Base-by-base conservation (phyloP, 2,329 filamentous ascomycete species). In the Ophidiomyces ophidiicola region DNA sequence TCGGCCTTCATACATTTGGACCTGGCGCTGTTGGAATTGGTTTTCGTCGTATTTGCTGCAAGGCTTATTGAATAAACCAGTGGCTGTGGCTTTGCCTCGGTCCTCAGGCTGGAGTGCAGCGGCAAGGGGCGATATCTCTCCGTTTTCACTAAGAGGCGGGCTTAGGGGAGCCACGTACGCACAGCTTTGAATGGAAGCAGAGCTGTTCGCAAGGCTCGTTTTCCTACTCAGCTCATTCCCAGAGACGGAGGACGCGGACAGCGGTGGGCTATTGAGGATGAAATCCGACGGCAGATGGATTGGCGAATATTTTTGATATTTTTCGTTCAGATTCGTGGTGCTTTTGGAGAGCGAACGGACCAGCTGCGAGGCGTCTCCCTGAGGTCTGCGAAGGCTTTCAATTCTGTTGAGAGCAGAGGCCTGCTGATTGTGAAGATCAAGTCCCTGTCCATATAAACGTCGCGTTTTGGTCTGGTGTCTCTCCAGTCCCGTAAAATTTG, bases 391-490 rank as follows among this genome's bases (percentile, higher is more conserved):
- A 18, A 93, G 64, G 0, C 78, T 86, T 51, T 94, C 87, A 29
- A 94, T 72, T 28, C 85, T 74, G n/a, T 76, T 78, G 46, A 90
- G 60, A 0, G 82, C 76, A 2, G 82, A 82, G 2, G 73, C 72
- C 53, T 88, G 85, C 48, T 90, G 80, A 40, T 87, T 83, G 35
- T 87, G 79, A 51, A 87, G 80, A 35, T 78, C 81, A 11, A 92
- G 66, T 0, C 81, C 80, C 46, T 84, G 82, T 46, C 92, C 87
- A 52, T 94, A 94, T 1, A 94, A 66, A 31, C 85, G 71, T 37
- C 81, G 74, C 1, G 74, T 73, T 47, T 87, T 82, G 1, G 77
- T 80, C 3, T 78, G 72, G 26, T 69, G 76, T 38, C 80, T 73
- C 41, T 85, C 80, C 0, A 76, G 52, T 0, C 65, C 61, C 3